Evolutionary conservation across 1,284 basidiomycete species (phyloP).

Genomic region (Farysia itapuensis): DNA sequence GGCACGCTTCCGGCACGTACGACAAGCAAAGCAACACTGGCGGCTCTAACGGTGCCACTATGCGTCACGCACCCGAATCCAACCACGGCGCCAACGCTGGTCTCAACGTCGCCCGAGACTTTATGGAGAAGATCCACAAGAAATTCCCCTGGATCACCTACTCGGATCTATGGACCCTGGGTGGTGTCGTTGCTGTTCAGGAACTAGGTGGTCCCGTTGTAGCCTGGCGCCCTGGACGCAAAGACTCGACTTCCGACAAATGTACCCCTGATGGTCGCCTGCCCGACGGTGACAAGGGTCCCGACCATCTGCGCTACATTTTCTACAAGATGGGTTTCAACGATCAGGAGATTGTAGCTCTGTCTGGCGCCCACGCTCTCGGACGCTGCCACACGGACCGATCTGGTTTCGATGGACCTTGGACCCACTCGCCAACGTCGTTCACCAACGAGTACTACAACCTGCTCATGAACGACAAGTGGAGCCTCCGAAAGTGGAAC

Average conservation of each 20-base stretch:
- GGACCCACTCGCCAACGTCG: slow-evolving; percentile 68
- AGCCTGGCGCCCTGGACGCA: slow-evolving; percentile 61
- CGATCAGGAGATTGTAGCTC: slow-evolving; percentile 81
- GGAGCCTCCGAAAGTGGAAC: slow-evolving; percentile 76
- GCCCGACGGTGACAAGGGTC: slow-evolving; percentile 82
- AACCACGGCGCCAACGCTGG: slow-evolving; percentile 86
- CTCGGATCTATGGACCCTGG: slow-evolving; percentile 61
- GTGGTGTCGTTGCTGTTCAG: slow-evolving; percentile 69
- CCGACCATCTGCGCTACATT: slow-evolving; percentile 78
- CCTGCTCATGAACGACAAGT: slow-evolving; percentile 81
- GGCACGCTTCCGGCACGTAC: slow-evolving; percentile 77
- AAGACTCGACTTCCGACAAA: slow-evolving; percentile 57
- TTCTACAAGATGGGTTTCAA: slow-evolving; percentile 68
- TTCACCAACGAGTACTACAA: slow-evolving; percentile 89
- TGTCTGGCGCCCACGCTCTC: slow-evolving; percentile 89
- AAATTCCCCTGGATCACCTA: slow-evolving; percentile 57
- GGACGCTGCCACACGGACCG: slow-evolving; percentile 80
- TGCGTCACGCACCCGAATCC: slow-evolving; percentile 62
- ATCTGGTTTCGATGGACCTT: slow-evolving; percentile 58
- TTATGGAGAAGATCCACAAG: slow-evolving; percentile 85
- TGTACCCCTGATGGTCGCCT: slow-evolving; percentile 88
- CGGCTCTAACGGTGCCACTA: slow-evolving; percentile 65
- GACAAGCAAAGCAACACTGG: slow-evolving; percentile 77
- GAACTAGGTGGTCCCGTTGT: slow-evolving; percentile 61
- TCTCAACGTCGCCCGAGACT: slow-evolving; percentile 75